Evolutionary conservation across 2,329 filamentous ascomycete species (phyloP).

Genomic region (Pseudopithomyces maydicus): DNA sequence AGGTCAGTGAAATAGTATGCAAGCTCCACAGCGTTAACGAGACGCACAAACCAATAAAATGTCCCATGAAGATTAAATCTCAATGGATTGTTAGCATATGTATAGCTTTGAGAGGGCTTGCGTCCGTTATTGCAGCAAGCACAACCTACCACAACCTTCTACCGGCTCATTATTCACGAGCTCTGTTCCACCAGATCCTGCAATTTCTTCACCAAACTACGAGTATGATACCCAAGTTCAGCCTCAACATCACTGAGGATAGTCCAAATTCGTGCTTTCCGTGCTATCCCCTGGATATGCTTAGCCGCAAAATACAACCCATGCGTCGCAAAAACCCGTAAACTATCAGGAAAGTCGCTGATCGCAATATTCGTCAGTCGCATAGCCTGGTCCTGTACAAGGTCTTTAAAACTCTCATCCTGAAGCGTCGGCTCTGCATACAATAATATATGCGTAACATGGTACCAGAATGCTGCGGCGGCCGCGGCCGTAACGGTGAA

Average conservation of each 20-base stretch:
- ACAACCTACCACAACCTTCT: background rate
- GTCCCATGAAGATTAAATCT: too few relatives aligned
- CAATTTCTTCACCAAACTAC: conserved; percentile 31
- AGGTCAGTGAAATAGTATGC: too few relatives aligned
- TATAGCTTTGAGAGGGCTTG: too few relatives aligned
- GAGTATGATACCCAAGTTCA: conserved; percentile 38
- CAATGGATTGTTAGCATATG: too few relatives aligned
- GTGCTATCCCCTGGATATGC: conserved; percentile 37
- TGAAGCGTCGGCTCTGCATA: conserved; percentile 38
- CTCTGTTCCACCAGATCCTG: conserved; percentile 28
- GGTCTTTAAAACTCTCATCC: conserved; percentile 26
- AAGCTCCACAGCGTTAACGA: too few relatives aligned
- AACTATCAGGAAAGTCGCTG: conserved; percentile 37
- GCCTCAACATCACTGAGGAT: conserved; percentile 37
- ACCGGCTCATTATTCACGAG: background rate
- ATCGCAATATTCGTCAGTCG: conserved; percentile 36
- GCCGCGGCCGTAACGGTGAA: conserved; percentile 39
- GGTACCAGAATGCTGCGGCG: conserved; percentile 40
- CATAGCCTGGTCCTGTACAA: conserved; percentile 39
- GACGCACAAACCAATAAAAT: too few relatives aligned
- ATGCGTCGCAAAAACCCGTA: conserved; percentile 39
- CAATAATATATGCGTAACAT: conserved; percentile 36
- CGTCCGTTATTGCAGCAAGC: background rate
- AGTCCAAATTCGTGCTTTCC: conserved; percentile 41
- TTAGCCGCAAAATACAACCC: conserved; percentile 42